Evolutionary conservation across 352 stramenopile genomes (phyloP).

Genomic region (Pythium vanterpoolii): DNA sequence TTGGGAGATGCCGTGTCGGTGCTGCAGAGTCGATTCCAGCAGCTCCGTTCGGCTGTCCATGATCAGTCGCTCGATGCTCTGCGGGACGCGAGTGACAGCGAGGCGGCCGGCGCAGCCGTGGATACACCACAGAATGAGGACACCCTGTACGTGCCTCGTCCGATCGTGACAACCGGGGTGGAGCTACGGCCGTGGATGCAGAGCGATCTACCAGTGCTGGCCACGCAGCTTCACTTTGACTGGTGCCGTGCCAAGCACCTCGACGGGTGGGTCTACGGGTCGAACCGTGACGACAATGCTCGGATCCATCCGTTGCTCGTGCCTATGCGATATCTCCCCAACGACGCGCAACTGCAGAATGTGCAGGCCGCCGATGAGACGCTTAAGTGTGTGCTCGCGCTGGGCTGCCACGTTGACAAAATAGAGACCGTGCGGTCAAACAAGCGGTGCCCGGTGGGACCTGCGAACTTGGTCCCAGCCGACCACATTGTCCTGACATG

Average conservation of each 20-base stretch:
- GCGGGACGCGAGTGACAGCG: background rate
- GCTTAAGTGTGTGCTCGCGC: conserved; percentile 54
- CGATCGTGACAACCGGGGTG: conserved; percentile 31
- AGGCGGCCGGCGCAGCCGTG: background rate
- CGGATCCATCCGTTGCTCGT: conserved; percentile 49
- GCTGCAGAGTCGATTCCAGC: conserved; percentile 45
- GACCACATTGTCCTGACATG: conserved; percentile 46
- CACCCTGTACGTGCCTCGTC: conserved; percentile 30
- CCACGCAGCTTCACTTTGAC: conserved; percentile 61
- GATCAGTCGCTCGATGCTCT: conserved; percentile 4
- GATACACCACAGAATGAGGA: background rate
- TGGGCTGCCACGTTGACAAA: conserved; percentile 45
- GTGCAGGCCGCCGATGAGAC: conserved; percentile 48
- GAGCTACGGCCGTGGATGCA: conserved; percentile 37
- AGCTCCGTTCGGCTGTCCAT: conserved; percentile 26
- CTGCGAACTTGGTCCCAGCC: conserved; percentile 18
- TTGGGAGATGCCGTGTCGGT: conserved; percentile 51
- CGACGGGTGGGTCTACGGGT: conserved; percentile 39
- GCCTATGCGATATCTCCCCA: conserved; percentile 44
- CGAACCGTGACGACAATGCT: conserved; percentile 34
- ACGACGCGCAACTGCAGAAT: conserved; percentile 37
- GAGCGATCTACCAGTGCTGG: conserved; percentile 29
- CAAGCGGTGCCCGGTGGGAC: background rate
- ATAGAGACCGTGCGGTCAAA: background rate
- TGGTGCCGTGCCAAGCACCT: conserved; percentile 58